phyloP scores from a whole-genome alignment of 1,139 yeast species.

The Debaryomyces udenii region DNA sequence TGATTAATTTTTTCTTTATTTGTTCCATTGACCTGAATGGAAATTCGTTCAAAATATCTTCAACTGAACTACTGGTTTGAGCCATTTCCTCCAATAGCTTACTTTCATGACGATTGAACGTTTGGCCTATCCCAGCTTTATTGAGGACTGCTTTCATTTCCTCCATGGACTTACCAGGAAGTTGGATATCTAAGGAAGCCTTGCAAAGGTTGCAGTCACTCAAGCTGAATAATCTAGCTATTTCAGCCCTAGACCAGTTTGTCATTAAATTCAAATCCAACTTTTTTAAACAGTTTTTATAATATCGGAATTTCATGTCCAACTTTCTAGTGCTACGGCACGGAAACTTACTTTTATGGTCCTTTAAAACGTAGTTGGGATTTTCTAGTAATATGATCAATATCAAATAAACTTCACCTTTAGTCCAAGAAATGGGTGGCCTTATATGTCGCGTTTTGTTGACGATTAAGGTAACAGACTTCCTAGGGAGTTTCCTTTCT shows the following conservation, averaged over 20 bases:
- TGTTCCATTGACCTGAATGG: slow-evolving; percentile 3
- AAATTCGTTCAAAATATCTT: slow-evolving; percentile 2
- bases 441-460: not conserved
- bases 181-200: slow-evolving; percentile 10
- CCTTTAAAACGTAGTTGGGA: not conserved
- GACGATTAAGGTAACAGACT: not conserved
- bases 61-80: not conserved
- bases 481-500: not conserved
- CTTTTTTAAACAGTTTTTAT: not conserved
- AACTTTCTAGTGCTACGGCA: slow-evolving; percentile 2
- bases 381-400: not conserved
- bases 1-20: not conserved
- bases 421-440: slow-evolving; percentile 6
- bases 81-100: not conserved
- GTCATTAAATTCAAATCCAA: not conserved
- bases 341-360: slow-evolving; percentile 7
- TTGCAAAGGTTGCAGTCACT: not conserved
- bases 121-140: not conserved
- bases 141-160: slow-evolving; percentile 12
- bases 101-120: slow-evolving; percentile 1
- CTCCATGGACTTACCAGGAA: slow-evolving; percentile 17
- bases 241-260: not conserved
- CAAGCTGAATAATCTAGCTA: slow-evolving; percentile 1
- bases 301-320: slow-evolving; percentile 3
- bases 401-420: slow-evolving; percentile 3